Evolutionary conservation across 2,329 filamentous ascomycete genomes (phyloP), one percentile per base, ranked within the genome.

Genomic region (Claviceps sp.): DNA sequence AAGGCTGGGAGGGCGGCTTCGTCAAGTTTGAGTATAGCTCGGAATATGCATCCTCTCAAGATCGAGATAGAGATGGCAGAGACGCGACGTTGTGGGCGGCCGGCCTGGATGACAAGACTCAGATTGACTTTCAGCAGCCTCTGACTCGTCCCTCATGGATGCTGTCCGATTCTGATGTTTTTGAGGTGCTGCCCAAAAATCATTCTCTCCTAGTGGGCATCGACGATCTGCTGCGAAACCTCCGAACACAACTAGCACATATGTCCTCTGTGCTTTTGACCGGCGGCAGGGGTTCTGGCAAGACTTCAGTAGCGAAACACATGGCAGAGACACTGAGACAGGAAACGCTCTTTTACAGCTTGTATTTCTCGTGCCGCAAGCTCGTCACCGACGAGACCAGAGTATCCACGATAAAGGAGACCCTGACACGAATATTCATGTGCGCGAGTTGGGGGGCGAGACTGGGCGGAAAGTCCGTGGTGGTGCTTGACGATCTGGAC

Each of bases 401-500:
- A 53, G 81, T 96, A 14, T 86, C 89, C 2, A 88, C 86, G 0
- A 88, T 98, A 68, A 96, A 95, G 62, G 91, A 97, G 62, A 93
- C 82, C 0, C 70, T 98, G 5, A 84, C 80, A 49, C 80, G 89
- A 16, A 69, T 95, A 2, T 97, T 98, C 64, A 89, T 93, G 74
- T 78, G 81, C 20, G 93, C 93, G 3, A 85, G 87, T 43, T 98
- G 93, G 93, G 89, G 88, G 40, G 88, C 91, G 38, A 79, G 91
- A 54, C 76, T 93, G 0, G 90, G 89, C 22, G 93, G 93, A 4
- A 84, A 81, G 56, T 80, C 90, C 0, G 65, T 97, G 2, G 87
- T 98, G 20, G 81, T 98, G 48, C 73, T 98, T 1, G 93, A 98
- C 62, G 93, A 98, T 61, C 70, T 98, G 6, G 93, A 98, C 67